Base-by-base conservation (phyloP, 169 alveolate genomes). In the Cyclospora cayetanensis region DNA sequence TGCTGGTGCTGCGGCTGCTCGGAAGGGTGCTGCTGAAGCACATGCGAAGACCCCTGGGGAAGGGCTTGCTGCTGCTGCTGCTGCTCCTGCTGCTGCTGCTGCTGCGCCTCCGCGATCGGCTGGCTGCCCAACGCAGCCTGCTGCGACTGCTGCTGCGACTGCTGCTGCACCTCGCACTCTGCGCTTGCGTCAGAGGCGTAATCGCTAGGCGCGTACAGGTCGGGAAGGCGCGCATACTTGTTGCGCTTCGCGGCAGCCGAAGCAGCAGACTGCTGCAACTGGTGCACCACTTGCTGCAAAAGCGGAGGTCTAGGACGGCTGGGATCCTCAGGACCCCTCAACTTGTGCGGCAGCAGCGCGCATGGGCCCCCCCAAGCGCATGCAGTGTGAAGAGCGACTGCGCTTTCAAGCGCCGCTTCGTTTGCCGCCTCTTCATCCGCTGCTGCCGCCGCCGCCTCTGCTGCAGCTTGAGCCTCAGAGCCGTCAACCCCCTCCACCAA, bases 241-340 rank as follows among this genome's bases (percentile, higher is more conserved):
- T 31, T n/a, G 15, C n/a, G 15, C 35, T n/a, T 31, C 15, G 72
- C 72, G n/a, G 72, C 72, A 20, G 72, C 72, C 15, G 42, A 12
- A 15, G 11, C 72, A 60, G 72, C 72, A 60, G 43, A 25, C 55
- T 76, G 66, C 63, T 43, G 72, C 84, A 41, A 29, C 84, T 27
- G 84, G 43, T 37, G 65, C 39, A 18, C 65, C 35, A 18, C 63
- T 41, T 74, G 60, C 84, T 77, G 72, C 50, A 42, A 27, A 27
- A 39, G 39, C 1, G 72, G 66, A n/a, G 72, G 70, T n/a, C 70
- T 18, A 25, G 50, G 68, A 1, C 88, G 88, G 27, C 66, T 77
- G 25, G 88, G 88, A 70, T 77, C 72, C 12, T n/a, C 39, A n/a
- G 68, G 72, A 31, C 88, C 72, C 53, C 88, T 39, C 7, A 77